Conservation (phyloP, 2,329 filamentous ascomycete genomes). For the Cladosporium phlei region DNA sequence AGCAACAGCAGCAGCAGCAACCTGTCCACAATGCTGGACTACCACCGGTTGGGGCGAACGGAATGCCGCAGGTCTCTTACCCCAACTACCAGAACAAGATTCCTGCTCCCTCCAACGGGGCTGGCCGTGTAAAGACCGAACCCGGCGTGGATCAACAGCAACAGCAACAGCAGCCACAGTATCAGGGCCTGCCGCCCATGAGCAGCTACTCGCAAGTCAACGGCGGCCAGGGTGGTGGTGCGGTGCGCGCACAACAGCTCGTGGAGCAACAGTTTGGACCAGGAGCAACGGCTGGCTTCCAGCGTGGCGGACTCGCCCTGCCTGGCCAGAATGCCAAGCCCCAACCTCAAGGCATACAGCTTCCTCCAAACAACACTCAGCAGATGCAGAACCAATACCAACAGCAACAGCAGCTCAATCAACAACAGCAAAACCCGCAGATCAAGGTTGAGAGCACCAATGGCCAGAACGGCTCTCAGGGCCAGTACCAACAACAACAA, state of each 20-base stretch:
- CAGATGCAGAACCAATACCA: conserved; percentile 18
- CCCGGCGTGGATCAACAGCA: conserved; percentile 35
- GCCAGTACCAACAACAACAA: conserved; percentile 35
- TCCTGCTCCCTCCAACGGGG: conserved; percentile 11
- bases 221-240: conserved; percentile 35
- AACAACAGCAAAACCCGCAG: conserved; percentile 29
- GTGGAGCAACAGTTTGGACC: conserved; percentile 55
- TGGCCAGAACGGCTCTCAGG: conserved; percentile 22
- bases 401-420: conserved; percentile 31
- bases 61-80: conserved; percentile 12
- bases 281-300: conserved; percentile 57
- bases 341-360: conserved; percentile 31
- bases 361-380: conserved; percentile 29
- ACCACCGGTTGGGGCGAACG: conserved; percentile 5
- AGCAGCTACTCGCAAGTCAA: conserved; percentile 22
- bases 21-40: conserved; percentile 16
- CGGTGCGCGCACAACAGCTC: conserved; percentile 48
- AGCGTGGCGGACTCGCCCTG: conserved; percentile 33
- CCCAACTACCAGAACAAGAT: conserved; percentile 5
- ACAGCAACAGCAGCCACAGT: conserved; percentile 26
- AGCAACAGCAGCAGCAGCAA: conserved; percentile 27
- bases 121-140: conserved; percentile 50
- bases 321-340: conserved; percentile 23
- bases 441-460: conserved; percentile 34
- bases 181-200: conserved; percentile 23